Evolutionary conservation across 2,329 filamentous ascomycete genomes (phyloP).

Genomic region (Blastomyces parvus): DNA sequence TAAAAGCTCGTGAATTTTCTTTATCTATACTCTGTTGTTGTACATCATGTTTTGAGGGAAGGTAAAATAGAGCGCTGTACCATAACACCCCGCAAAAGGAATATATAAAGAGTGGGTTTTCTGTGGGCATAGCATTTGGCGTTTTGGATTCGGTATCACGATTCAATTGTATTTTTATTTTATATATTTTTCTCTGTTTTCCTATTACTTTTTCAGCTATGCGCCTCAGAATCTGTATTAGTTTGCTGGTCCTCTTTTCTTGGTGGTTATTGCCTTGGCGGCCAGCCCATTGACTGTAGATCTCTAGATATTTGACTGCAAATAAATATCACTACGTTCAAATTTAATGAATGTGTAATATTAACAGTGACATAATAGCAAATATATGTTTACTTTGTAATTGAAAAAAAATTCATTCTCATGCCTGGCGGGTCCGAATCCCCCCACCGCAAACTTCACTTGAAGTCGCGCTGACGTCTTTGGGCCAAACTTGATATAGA

Average conservation of each 20-base stretch:
- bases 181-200: background rate
- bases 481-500: background rate
- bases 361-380: background rate
- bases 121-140: slow-evolving; percentile 13
- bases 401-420: background rate
- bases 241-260: background rate
- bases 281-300: background rate
- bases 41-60: background rate
- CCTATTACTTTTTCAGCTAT: background rate
- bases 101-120: background rate
- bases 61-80: background rate
- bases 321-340: background rate
- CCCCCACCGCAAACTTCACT: background rate
- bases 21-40: background rate
- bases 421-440: background rate
- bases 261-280: background rate
- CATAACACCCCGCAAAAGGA: background rate
- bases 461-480: no score
- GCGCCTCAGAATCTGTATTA: no score
- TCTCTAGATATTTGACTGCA: background rate
- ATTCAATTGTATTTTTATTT: slow-evolving; percentile 1
- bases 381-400: background rate
- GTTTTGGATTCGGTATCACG: slow-evolving; percentile 9
- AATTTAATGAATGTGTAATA: background rate
- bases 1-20: slow-evolving; percentile 1